Evolutionary conservation across 139 green algal genomes (phyloP), one percentile per base, ranked within the genome.

Genomic region (Chlorella sp.): DNA sequence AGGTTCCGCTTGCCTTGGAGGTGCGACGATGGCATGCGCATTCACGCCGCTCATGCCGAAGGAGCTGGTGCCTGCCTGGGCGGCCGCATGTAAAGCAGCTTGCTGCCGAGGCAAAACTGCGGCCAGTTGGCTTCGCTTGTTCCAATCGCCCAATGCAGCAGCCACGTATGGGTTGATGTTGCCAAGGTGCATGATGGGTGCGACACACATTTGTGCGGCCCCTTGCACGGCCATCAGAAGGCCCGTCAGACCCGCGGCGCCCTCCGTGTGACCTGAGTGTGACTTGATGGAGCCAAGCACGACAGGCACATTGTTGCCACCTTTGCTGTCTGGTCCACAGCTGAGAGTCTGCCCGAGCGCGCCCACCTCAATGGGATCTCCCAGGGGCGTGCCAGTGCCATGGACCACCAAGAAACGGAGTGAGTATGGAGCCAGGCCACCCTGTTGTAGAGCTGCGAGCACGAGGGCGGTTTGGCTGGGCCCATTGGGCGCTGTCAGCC

Each of bases 401-500:
- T 95, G 92, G 34, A 93, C 69, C 16, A 81, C 86, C 32, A 94
- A 57, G 42, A 37, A 64, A 18, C 48, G 40, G 18, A 42, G 48
- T 69, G 1, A 92, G 22, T 5, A 57, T 14, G 22, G 61, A 61
- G 32, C 34, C 3, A 60, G 26, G 30, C 21, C 36, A 4, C 76
- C 86, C 36, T 60, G 21, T 14, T 36, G 40, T 81, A 97, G 82
- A 0, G 94, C 94, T 22, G 89, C 42, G 7, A 76, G 66, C 34
- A 97, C 87, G 18, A 98, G 92, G 1, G 91, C 86, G 32, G 93
- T 88, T 83, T 98, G 96, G 16, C 92, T 92, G 1, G 95, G 95
- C 3, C 96, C 96, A 78, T 98, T 95, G 0, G 96, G 96, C 1
- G 97, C 97, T 2, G 97, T 99, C 19, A 99, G 90, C 48, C 94